phyloP scores from a whole-genome alignment of 179 eudicot genomes.

The Spergularia azorica region DNA sequence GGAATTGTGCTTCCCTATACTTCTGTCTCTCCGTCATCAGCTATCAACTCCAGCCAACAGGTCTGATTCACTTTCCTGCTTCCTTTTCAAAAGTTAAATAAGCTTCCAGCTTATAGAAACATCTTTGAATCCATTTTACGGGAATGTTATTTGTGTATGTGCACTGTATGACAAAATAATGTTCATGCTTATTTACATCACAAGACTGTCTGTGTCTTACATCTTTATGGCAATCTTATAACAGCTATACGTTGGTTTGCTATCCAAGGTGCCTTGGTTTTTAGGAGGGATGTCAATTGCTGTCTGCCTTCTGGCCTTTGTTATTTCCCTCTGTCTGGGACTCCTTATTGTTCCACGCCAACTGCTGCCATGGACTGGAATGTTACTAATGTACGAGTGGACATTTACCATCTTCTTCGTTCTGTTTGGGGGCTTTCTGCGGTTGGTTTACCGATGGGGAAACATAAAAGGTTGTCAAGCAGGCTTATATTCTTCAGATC shows the following conservation, averaged over 20 bases:
- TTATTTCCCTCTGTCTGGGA: conserved; percentile 63
- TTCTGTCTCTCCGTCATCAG: conserved; percentile 58
- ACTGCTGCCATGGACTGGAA: conserved; percentile 95
- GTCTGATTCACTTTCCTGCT: conserved; percentile 32
- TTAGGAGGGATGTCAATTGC: conserved; percentile 74
- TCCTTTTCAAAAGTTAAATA: neutral
- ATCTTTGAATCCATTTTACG: neutral
- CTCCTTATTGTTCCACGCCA: conserved; percentile 80
- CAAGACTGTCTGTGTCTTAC: neutral
- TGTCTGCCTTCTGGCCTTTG: conserved; percentile 61
- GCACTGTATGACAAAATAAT: neutral
- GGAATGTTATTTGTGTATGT: neutral
- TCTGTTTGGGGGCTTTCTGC: conserved; percentile 40
- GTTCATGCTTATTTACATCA: neutral
- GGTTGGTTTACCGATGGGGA: conserved; percentile 21
- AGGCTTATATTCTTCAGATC: conserved; percentile 19
- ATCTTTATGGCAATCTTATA: conserved; percentile 21
- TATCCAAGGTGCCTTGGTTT: conserved; percentile 75
- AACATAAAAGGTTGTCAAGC: conserved; percentile 22
- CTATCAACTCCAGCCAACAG: conserved; percentile 65
- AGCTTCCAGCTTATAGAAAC: neutral
- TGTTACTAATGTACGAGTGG: conserved; percentile 90
- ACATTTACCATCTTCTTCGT: conserved; percentile 76
- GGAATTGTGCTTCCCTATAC: conserved; percentile 58
- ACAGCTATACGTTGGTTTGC: conserved; percentile 58